Base-by-base conservation (phyloP, 2,329 filamentous ascomycete species). In the Fusarium sp. region DNA sequence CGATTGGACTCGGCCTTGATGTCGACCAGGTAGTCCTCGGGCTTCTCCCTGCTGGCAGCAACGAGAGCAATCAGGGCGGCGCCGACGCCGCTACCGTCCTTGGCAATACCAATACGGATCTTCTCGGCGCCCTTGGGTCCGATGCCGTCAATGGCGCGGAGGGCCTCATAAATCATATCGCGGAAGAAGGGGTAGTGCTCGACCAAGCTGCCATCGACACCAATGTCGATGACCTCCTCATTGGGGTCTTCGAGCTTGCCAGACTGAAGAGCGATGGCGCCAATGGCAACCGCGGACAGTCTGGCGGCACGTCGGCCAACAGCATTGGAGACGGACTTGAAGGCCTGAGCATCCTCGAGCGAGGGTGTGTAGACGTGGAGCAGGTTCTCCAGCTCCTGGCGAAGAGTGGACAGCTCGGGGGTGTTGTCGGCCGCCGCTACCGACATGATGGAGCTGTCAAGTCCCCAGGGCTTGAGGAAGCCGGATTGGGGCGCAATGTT, bases 181-280 rank as follows among this genome's bases (percentile, higher is more conserved):
- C 97, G 92, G 85, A 98, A 99, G 80, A 92, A 92, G 10, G 97
- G 97, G 83, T 98, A 98, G 85, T 97, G 97, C 84, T 98, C 97
- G 3, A 98, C 95, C 63, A 99, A 87, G 80, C 93, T 95, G 75
- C 97, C 97, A 81, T 99, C 97, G 2, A 98, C 96, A 78, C 97
- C 97, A 78, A 99, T 91, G 81, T 99, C 97, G 66, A 93, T 86
- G 30, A 97, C 89, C 62, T 95, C 90, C 54, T 94, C 92, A 14
- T 90, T 88, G 20, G 87, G 82, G 60, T 90, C 83, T 25, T 85
- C 80, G 48, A 98, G 87, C 81, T 92, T 92, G 71, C 92, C 94
- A 5, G 94, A 95, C 76, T 95, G 90, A 58, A 98, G 87, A 41
- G 97, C 91, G 59, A 98, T 91, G 60, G 94, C 95, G 3, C 90